Evolutionary conservation across 768 basidiomycete species (phyloP).

Genomic region (Leucocoprinus birnbaumii): DNA sequence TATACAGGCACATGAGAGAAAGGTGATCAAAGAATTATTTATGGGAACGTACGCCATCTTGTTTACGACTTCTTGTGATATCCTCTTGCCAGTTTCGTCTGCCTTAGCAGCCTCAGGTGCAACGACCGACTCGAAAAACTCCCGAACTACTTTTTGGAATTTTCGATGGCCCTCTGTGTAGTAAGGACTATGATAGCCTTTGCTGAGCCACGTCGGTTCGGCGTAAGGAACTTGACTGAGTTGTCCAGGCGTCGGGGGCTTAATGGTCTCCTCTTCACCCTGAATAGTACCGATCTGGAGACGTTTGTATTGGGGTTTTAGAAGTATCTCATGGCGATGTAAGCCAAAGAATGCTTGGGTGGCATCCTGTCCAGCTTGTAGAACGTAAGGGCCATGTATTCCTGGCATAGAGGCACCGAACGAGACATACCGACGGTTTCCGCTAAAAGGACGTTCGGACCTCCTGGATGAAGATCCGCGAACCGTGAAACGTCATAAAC

Average conservation of each 20-base stretch:
- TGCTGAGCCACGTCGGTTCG: conserved; percentile 30
- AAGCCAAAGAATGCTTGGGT: conserved; percentile 30
- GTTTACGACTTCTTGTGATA: conserved; percentile 82
- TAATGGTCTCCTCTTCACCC: conserved; percentile 27
- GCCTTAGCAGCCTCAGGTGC: conserved; percentile 70
- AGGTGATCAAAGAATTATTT: background rate
- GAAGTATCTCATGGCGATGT: conserved; percentile 29
- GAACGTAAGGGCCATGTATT: background rate
- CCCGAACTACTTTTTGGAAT: conserved; percentile 75
- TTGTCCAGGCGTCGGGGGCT: conserved; percentile 23
- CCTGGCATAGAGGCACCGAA: background rate
- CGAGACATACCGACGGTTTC: conserved; percentile 54
- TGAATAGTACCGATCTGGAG: conserved; percentile 28
- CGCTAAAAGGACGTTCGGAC: conserved; percentile 68
- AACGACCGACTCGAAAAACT: conserved; percentile 75
- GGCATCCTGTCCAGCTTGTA: conserved; percentile 61
- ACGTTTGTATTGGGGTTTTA: conserved; percentile 27
- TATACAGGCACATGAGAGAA: conserved; percentile 22
- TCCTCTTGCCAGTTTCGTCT: conserved; percentile 86
- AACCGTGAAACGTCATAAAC: conserved; percentile 84
- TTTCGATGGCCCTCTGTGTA: conserved; percentile 50
- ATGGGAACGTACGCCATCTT: conserved; percentile 64
- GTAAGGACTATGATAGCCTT: conserved; percentile 30
- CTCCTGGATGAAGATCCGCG: conserved; percentile 81
- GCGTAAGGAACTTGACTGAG: conserved; percentile 31